Evolutionary conservation across 768 basidiomycete species (phyloP), one percentile per base, ranked within the genome.

Genomic region (Phallus indusiatus): DNA sequence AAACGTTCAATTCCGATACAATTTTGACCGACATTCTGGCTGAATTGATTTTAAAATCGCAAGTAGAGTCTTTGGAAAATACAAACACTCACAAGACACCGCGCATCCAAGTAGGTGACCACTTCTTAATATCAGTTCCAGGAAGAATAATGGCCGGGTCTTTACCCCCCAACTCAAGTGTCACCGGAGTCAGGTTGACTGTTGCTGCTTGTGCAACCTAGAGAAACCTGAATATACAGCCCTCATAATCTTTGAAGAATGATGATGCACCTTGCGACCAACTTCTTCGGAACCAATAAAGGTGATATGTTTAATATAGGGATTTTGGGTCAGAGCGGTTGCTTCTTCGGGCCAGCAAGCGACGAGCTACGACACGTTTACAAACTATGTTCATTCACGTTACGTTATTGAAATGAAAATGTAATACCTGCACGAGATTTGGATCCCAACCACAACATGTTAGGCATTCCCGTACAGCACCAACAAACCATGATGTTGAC

Each of bases 1-100:
- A 98, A 80, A 1, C 94, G 83, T 70, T 99, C 95, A 62, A 94
- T 90, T 36, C 94, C 95, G 65, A 99, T 95, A 70, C 95, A 99
- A 66, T 97, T 97, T 73, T 97, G 95, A 20, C 94, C 94, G 54
- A 82, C 81, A 60, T 92, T 91, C 76, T 94, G 93, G 76, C 92
- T 94, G 67, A 47, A 37, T 48, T 35, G 22, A 47, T 18, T 56
- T 17, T 10, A 34, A 21, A 55, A 18, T 57, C 60, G n/a, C 16
- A 24, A 51, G 24, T 12, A 52, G 46, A 34, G 12, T 59, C 14
- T 47, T 59, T 5, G 56, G 2, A 2, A 35, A 9, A 21, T 50
- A 56, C 16, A 57, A 48, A 34, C 16, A 77, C 90, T 69, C 72
- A 95, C 93, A 90, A 97, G 56, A 90, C 81, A 46, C 90, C 95